Evolutionary conservation across 176 grass and related monocot species (phyloP), one percentile per base, ranked within the genome.

Genomic region (Phoenix roebelenii): DNA sequence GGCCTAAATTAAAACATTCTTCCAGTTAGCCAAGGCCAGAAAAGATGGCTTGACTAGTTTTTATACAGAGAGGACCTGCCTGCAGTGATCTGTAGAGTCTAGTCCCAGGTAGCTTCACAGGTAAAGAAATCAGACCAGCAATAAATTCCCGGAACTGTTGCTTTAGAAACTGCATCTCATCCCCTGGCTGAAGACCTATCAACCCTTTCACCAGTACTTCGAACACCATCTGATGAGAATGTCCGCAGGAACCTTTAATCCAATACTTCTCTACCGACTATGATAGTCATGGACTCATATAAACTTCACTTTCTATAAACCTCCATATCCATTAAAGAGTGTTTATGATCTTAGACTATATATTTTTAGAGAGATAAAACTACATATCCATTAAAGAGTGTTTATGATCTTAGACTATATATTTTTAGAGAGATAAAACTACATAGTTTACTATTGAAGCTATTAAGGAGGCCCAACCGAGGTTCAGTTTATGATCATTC

Each of bases 71-170:
- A 16, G 16, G 25, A 71, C 55, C 66, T 80, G 81, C 92, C 81
- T 88, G 79, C 67, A 98, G 80, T 10, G 93, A 98, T 76, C 79
- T 82, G 69, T 88, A 89, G 23, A 98, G 79, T 50, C 77, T 74
- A 60, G 81, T 92, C 54, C 93, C 93, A 3, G 93, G 93, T 67
- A 98, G 73, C 76, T 98, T 98, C 71, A 98, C 76, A 17, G 93
- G 93, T 48, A 98, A 64, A 7, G 87, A 92, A 79, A 98, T 89
- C 67, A 98, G 74, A 10, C 93, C 93, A 28, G 89, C 81, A 79
- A 98, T 98, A 57, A 98, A 98, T 83, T 98, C 93, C 51, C 79
- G 76, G 77, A 98, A 98, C 76, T 98, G 70, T 71, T 82, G 78
- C 81, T 85, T 98, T 55, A 98, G 72, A 64, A 83, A 86, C 73